Evolutionary conservation across 352 stramenopile genomes (phyloP).

Genomic region (Thraustochytrium striatum): DNA sequence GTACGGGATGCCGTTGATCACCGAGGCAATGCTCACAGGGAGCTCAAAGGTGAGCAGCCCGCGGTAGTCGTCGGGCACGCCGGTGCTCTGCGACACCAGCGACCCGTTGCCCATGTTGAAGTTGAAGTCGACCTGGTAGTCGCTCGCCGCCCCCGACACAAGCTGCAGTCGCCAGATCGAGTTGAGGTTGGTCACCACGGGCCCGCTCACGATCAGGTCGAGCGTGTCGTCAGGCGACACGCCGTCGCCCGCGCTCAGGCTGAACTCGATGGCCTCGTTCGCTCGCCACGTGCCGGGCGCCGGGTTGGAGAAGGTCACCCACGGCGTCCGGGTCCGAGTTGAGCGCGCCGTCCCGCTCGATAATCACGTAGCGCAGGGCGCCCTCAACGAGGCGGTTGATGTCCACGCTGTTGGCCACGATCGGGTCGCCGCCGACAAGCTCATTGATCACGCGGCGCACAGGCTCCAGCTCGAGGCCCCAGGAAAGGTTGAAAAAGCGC

Average conservation of each 20-base stretch:
- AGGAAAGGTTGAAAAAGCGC: background rate
- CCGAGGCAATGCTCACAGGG: background rate
- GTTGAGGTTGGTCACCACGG: conserved; percentile 10
- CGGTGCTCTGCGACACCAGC: background rate
- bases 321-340: background rate
- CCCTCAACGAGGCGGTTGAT: conserved; percentile 19
- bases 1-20: background rate
- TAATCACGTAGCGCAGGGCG: no score
- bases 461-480: background rate
- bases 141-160: background rate
- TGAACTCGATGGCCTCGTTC: background rate
- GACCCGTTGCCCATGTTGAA: background rate
- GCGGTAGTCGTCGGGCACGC: background rate
- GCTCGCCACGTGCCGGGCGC: background rate
- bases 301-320: background rate
- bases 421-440: conserved; percentile 23
- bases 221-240: no score
- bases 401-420: background rate
- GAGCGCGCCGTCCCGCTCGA: no score
- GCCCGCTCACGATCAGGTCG: background rate
- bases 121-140: background rate
- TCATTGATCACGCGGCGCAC: conserved; percentile 1
- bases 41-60: background rate
- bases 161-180: background rate
- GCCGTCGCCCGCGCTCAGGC: no score